phyloP scores from a whole-genome alignment of 164 flowering plant species.

The Magnolia sinica region DNA sequence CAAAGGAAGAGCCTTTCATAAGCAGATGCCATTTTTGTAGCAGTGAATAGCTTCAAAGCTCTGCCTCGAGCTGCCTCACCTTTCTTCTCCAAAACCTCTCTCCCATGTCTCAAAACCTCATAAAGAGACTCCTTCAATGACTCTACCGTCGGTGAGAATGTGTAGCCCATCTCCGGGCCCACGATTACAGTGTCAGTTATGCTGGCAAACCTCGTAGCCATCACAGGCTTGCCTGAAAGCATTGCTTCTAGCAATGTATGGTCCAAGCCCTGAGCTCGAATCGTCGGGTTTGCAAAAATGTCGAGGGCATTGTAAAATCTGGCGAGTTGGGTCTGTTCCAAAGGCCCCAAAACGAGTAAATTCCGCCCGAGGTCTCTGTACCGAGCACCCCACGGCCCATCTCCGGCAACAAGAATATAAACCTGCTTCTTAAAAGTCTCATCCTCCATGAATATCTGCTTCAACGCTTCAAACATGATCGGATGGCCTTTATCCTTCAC shows the following conservation, averaged over 20 bases:
- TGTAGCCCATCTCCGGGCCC: constrained; percentile 49
- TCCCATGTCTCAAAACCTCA: constrained; percentile 46
- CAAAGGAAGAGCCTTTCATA: constrained; percentile 74
- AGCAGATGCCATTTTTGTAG: constrained; percentile 67
- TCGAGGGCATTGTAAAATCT: constrained; percentile 64
- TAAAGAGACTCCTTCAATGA: constrained; percentile 48
- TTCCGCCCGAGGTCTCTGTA: constrained; percentile 58
- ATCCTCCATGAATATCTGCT: constrained; percentile 30
- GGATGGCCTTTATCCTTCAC: constrained; percentile 87
- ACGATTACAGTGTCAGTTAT: constrained; percentile 63
- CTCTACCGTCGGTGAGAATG: constrained; percentile 52
- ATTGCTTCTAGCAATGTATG: constrained; percentile 72
- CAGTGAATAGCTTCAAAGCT: constrained; percentile 57
- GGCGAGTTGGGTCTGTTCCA: constrained; percentile 50
- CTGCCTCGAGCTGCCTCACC: constrained; percentile 48
- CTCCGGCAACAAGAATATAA: constrained; percentile 63
- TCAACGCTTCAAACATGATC: constrained; percentile 66
- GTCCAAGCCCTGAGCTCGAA: constrained; percentile 75
- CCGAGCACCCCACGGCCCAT: constrained; percentile 72
- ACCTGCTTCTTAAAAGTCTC: constrained; percentile 16
- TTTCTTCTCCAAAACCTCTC: constrained; percentile 35
- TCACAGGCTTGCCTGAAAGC: constrained; percentile 61
- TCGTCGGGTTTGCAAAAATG: constrained; percentile 70
- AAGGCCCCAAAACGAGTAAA: constrained; percentile 60
- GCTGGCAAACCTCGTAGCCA: constrained; percentile 75